Evolutionary conservation across 2,329 filamentous ascomycete genomes (phyloP).

Genomic region (Stachybotrys elegans): DNA sequence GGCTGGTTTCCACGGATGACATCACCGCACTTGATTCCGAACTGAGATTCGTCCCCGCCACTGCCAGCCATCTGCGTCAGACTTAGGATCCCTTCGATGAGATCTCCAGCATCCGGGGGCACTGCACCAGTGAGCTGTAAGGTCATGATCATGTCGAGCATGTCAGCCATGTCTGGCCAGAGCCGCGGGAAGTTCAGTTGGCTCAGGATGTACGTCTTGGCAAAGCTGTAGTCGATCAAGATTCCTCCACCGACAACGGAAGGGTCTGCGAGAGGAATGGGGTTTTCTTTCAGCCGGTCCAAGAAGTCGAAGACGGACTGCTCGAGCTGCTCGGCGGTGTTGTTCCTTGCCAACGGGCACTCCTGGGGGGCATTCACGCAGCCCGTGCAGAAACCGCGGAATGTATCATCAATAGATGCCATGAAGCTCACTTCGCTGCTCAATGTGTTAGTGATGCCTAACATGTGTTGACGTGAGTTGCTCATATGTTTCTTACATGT

Average conservation of each 20-base stretch:
- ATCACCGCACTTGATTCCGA: constrained; percentile 15
- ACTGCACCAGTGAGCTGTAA: too few species aligned
- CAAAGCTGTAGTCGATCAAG: constrained; percentile 17
- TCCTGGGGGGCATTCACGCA: constrained; percentile 19
- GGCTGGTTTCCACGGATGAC: not conserved
- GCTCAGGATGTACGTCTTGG: constrained; percentile 13
- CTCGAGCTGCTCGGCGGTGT: constrained; percentile 28
- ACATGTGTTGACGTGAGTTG: not conserved
- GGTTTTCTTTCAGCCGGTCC: constrained; percentile 20
- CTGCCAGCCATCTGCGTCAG: too few species aligned
- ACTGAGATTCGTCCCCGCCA: constrained; percentile 5
- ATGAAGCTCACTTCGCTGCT: constrained; percentile 18
- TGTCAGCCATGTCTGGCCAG: constrained; percentile 14
- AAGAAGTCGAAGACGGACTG: constrained; percentile 21
- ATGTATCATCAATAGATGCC: constrained; percentile 19
- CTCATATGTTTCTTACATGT: constrained; percentile 11
- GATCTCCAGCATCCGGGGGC: too few species aligned
- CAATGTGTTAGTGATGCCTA: not conserved
- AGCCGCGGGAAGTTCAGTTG: constrained; percentile 14
- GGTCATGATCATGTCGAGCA: too few species aligned
- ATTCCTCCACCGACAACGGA: constrained; percentile 4
- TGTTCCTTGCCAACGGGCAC: constrained; percentile 22
- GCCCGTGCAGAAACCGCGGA: constrained; percentile 19
- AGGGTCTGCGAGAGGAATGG: constrained; percentile 12
- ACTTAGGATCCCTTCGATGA: constrained; percentile 11